These are phyloP conservation scores for Nicotiana benthamiana DNA, from an alignment of 257 asterid genomes.

Conservation along the genomic window DNA sequence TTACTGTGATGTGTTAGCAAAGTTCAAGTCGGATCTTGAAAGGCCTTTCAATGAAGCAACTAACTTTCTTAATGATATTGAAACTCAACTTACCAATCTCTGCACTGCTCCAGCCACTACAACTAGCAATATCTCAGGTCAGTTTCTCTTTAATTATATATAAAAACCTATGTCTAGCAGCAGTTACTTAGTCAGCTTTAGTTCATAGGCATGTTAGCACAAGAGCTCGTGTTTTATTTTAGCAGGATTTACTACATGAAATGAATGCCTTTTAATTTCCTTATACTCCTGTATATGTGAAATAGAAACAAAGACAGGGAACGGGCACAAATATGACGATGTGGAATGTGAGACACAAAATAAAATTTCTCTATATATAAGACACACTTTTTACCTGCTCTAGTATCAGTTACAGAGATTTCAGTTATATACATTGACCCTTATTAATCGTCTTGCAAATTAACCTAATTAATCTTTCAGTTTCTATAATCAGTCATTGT, in stretches of 20 bases:
- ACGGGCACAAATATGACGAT: too few relatives aligned
- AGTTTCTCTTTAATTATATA: background rate
- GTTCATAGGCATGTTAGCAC: background rate
- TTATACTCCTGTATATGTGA: background rate
- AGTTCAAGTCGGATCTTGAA: conserved; percentile 21
- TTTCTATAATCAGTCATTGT: too few relatives aligned
- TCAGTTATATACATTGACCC: too few relatives aligned
- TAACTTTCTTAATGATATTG: conserved; percentile 16
- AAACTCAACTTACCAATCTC: conserved; percentile 23
- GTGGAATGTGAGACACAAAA: too few relatives aligned
- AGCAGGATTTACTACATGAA: background rate
- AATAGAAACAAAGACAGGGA: too few relatives aligned
- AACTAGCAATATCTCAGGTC: background rate
- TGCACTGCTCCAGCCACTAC: background rate
- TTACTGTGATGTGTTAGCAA: conserved; percentile 17
- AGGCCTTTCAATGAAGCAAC: conserved; percentile 22
- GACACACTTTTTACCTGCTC: background rate
- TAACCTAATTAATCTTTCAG: too few relatives aligned
- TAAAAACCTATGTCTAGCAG: too few relatives aligned
- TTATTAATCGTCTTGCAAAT: too few relatives aligned
- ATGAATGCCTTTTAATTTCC: background rate
- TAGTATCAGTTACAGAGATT: background rate
- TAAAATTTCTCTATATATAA: too few relatives aligned
- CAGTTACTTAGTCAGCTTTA: background rate
- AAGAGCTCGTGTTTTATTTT: background rate